A percentile compares a stretch with the other conserved stretches of the same genome.
Conservation (phyloP, 768 basidiomycete genomes). For the Calocybe indica region DNA sequence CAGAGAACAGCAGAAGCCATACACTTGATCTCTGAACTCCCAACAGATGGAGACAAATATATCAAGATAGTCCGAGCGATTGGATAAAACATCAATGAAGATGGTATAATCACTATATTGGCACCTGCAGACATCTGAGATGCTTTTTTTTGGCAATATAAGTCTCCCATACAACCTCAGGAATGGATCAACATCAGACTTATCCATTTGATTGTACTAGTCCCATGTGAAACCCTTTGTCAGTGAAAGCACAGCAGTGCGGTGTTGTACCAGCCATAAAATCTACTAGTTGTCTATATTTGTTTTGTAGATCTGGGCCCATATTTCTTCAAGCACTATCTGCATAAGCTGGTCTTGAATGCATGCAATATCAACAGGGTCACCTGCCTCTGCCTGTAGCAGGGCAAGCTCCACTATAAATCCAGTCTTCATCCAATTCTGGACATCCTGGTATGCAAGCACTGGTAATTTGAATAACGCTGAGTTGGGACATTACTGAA, state of each 20-base stretch:
- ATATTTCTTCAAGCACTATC: conserved; percentile 11
- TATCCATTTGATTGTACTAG: conserved; percentile 3
- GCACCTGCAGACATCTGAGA: too few relatives aligned
- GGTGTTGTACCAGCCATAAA: conserved; percentile 4
- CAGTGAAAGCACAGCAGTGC: conserved; percentile 10
- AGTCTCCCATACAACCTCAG: too few relatives aligned
- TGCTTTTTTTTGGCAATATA: too few relatives aligned
- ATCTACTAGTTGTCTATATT: conserved; percentile 1
- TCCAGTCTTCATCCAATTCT: conserved; percentile 17
- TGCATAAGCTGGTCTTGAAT: conserved; percentile 16
- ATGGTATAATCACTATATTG: too few relatives aligned
- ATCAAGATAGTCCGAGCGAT: too few relatives aligned
- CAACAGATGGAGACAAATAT: too few relatives aligned
- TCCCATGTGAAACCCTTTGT: conserved; percentile 8
- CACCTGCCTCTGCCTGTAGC: conserved; percentile 12
- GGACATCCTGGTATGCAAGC: conserved; percentile 15
- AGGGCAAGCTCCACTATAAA: conserved; percentile 16
- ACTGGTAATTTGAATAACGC: conserved; percentile 21
- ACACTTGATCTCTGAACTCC: too few relatives aligned
- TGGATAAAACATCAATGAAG: too few relatives aligned
- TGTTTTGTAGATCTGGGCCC: not conserved
- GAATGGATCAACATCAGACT: not conserved
- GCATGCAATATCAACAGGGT: conserved; percentile 10
- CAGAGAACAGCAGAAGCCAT: too few relatives aligned
- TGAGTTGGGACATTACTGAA: conserved; percentile 14